phyloP scores from a whole-genome alignment of 148 eudicot species.

The Beta vulgaris region DNA sequence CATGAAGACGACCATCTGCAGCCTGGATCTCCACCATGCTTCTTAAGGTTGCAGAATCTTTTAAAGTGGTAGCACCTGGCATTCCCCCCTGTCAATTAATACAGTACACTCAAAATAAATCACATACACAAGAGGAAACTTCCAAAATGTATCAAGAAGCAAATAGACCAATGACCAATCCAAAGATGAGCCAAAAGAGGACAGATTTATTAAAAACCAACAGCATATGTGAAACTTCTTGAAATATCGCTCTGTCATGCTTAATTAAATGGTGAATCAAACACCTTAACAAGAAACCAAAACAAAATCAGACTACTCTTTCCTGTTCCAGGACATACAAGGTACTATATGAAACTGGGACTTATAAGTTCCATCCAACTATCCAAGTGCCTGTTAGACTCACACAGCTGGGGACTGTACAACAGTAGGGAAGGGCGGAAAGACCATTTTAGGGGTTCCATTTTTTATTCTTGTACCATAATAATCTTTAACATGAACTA shows the following conservation, averaged over 20 bases:
- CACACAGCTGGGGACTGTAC: background rate
- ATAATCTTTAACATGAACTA: background rate
- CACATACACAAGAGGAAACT: background rate
- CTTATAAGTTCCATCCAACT: background rate
- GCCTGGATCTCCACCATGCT: conserved; percentile 74
- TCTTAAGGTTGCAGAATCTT: conserved; percentile 57
- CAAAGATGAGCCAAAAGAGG: background rate
- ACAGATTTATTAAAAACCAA: background rate
- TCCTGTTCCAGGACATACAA: background rate
- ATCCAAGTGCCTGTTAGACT: background rate
- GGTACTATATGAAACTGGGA: background rate
- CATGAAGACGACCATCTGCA: conserved; percentile 70
- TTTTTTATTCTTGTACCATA: background rate
- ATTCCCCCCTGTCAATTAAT: conserved; percentile 67
- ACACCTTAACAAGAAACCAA: background rate
- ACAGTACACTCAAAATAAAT: background rate
- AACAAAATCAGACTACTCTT: background rate
- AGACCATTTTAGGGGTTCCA: background rate
- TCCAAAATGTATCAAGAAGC: background rate
- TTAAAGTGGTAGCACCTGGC: conserved; percentile 81
- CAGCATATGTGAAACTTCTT: background rate
- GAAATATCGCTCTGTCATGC: background rate
- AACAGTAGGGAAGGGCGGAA: background rate
- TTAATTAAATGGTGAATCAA: background rate
- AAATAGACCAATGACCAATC: background rate